Conservation (phyloP, 805 yeast species). For the Metschnikowia hibisci region DNA sequence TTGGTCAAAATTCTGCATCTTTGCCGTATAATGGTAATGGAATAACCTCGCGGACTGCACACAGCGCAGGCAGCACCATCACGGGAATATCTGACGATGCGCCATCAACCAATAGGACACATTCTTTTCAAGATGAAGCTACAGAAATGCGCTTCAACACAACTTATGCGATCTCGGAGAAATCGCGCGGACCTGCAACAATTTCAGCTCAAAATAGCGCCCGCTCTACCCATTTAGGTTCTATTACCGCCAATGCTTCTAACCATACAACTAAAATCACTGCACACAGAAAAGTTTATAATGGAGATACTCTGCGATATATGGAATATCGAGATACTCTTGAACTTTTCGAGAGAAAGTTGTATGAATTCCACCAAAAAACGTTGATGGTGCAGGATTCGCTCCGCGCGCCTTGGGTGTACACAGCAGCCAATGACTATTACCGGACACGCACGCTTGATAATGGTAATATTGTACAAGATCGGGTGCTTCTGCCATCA, state of each 20-base stretch:
- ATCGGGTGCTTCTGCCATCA: slow-evolving; percentile 3
- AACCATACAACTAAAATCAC: background rate
- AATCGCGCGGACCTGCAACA: background rate
- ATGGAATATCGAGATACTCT: slow-evolving; percentile 3
- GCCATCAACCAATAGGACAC: background rate
- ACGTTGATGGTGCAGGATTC: slow-evolving; percentile 4
- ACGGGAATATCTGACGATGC: background rate
- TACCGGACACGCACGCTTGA: slow-evolving; percentile 1
- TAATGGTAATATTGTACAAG: background rate
- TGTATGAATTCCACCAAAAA: slow-evolving; percentile 6
- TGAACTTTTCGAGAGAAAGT: slow-evolving; percentile 9
- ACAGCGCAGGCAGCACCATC: background rate
- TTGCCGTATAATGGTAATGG: background rate
- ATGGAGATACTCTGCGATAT: slow-evolving; percentile 7
- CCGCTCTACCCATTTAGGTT: background rate
- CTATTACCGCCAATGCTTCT: background rate
- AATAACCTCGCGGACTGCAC: background rate
- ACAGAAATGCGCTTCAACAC: background rate
- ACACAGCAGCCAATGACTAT: slow-evolving; percentile 3
- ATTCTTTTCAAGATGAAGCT: background rate
- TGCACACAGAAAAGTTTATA: slow-evolving; percentile 6
- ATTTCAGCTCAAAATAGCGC: background rate
- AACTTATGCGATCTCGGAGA: background rate
- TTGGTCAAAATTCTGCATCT: background rate
- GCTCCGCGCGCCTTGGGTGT: background rate